Evolutionary conservation across 2,329 filamentous ascomycete genomes (phyloP), one percentile per base, ranked within the genome.

Genomic region (Talaromyces marneffei): DNA sequence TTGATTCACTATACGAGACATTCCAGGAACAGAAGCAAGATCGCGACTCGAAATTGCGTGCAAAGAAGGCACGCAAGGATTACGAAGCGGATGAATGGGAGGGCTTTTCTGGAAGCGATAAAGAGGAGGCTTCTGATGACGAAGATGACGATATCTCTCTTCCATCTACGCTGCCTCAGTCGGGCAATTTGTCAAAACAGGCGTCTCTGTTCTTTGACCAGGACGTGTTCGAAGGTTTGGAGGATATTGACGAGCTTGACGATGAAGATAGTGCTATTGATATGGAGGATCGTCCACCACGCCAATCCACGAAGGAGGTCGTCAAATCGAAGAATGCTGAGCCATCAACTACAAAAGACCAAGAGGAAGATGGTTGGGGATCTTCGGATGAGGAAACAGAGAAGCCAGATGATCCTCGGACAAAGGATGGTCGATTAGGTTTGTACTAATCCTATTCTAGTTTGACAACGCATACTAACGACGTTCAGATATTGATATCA

Each of bases 141-240:
- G 82, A 81, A 2, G 83, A 85, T 8, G 66, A 65, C 27, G 69
- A 71, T 20, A 68, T 65, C n/a, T 65, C 67, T 39, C 44, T 64
- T 29, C 56, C 50, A 23, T 50, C 61, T 5, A 80, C 83, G 25
- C 62, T 66, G 5, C 65, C 70, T n/a, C 64, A 72, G 35, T 64
- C 68, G 29, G 71, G 70, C 23, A 87, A 84, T 10, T 80, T 97
- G n/a, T 96, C 92, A 2, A 92, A 87, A 73, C 85, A 91, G 65
- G 94, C 94, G 8, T 85, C 88, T 9, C 84, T 88, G 63, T 99
- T 99, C 78, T 99, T 99, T 74, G 89, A 90, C 68, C 93, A 97
- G 72, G 92, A 97, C 66, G 88, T 99, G 42, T 99, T 99, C 80
- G 87, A 92, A 67, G 90, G 87, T 40, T 86, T 97, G 59, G 85